Base-by-base conservation (phyloP, 2,329 filamentous ascomycete species). In the Colletotrichum musae region DNA sequence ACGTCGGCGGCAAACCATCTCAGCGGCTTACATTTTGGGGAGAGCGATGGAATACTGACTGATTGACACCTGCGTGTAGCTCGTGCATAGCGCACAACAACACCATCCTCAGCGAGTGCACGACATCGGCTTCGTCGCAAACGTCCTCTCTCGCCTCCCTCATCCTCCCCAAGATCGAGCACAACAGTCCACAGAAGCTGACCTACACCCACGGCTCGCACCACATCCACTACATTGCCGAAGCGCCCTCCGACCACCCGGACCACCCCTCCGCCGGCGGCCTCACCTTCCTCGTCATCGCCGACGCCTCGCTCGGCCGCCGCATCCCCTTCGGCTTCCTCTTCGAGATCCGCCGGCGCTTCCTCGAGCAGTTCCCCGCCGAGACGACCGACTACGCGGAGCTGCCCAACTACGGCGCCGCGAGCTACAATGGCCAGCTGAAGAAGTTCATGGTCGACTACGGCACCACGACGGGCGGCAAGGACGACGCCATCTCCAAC, bases 141-240 rank as follows among this genome's bases (percentile, higher is more conserved):
- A 93, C 94, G 66, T 94, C 94, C 5, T 94, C 92, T 13, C 92
- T 98, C 75, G 94, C 95, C 74, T 96, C 94, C 52, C 87, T 98
- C 75, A 94, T 99, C 84, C 94, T 99, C 52, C 96, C 97, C 68
- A 97, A 97, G 81, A 97, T 99, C 85, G 87, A 88, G 64, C 96
- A 99, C 84, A 83, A 86, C 72, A 84, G 87, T 36, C 87, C 94
- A 1, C 91, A 97, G 78, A 98, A 98, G 83, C 89, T 97, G 73
- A 98, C 95, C 63, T 98, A 97, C 84, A 97, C 94, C 48, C 94
- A 98, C 81, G 93, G 94, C 82, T 86, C 91, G 70, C 91, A 97
- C 80, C 94, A 96, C 86, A 96, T 98, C 81, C 95, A 99, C 87
- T 98, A 97, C 86, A 93, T 98, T 78, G 89, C 95, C 76, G 93